Evolutionary conservation across 208 protist genomes (phyloP), one percentile per base, ranked within the genome.

Genomic region (Porcisia hertigi): DNA sequence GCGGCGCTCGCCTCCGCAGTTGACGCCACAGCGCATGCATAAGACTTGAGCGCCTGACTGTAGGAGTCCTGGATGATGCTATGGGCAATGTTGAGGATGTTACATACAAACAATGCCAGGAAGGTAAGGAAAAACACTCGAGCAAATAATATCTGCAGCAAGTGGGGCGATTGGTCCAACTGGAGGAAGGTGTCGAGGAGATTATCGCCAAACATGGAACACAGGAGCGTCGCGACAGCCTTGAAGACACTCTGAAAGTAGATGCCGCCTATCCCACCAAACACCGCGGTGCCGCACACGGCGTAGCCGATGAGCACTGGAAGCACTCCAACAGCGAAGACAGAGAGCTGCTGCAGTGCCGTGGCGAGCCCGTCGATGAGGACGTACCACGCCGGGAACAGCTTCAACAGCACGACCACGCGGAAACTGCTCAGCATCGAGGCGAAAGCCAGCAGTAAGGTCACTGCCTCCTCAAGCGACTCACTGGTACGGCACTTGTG

Each of bases 61-160:
- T 88, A 88, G n/a, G 88, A 92, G 63, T 90, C 83, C 65, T 92
- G 86, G 63, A 90, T 86, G 55, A 92, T 88, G 65, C 81, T 92
- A 73, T 87, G 81, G 8, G 88, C 88, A 23, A 92, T 82, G 80
- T 81, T 88, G 63, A 90, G 80, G 18, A 90, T 82, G 66, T 79
- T 92, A 67, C 86, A 90, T 65, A 92, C 86, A 73, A 90, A 90
- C 47, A 92, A 78, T 5, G 79, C 59, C 8, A 92, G 73, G 64
- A 90, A 92, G 14, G 82, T 86, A 36, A 77, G 52, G 53, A 92
- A 76, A 65, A 90, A 92, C 34, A 92, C 23, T 5, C 86, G 81
- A 36, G 69, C 79, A 54, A 85, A 86, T 43, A 86, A 43, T 1
- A 86, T 62, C 64, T 90, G 84, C 49, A 89, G 65, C 78, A 69